Percentiles rank a stretch among this genome's conserved stretches.
phyloP scores from a whole-genome alignment of 345 rosid species.

The Carallia pectinifolia region DNA sequence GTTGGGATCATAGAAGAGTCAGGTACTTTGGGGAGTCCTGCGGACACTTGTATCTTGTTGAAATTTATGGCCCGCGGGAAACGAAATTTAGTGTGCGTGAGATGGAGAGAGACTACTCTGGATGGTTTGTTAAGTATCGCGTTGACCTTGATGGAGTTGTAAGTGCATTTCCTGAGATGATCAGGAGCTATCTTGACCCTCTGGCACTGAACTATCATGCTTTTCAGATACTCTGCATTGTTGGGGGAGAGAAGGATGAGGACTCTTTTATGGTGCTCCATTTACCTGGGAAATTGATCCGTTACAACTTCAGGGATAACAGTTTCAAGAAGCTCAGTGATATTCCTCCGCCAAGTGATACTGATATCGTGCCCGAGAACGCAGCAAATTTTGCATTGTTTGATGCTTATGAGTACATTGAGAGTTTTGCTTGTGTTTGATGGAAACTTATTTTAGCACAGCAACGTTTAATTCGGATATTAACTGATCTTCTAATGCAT shows the following conservation, averaged over 20 bases:
- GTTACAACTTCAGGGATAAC: conserved; percentile 27
- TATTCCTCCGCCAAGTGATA: not conserved
- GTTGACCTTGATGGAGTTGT: conserved; percentile 33
- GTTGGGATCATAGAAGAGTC: not conserved
- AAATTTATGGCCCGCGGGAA: conserved; percentile 20
- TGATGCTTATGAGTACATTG: conserved; percentile 19
- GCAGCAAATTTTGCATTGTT: not conserved
- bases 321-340: conserved; percentile 32
- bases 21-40: conserved; percentile 27
- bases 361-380: not conserved
- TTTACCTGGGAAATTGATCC: conserved; percentile 23
- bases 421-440: conserved; percentile 24
- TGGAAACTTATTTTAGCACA: not conserved
- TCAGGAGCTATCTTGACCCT: not conserved
- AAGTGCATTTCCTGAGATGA: conserved; percentile 36
- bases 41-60: conserved; percentile 27
- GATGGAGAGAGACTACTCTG: conserved; percentile 31
- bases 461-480: not conserved
- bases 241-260: conserved; percentile 27
- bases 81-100: conserved; percentile 29
- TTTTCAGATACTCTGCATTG: conserved; percentile 24
- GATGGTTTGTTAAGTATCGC: conserved; percentile 39
- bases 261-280: conserved; percentile 35
- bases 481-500: not conserved
- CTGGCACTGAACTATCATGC: conserved; percentile 5